These are phyloP conservation scores for Aspergillus novoparasiticus DNA, from an alignment of 2,329 filamentous ascomycete genomes.

Conservation along the genomic window DNA sequence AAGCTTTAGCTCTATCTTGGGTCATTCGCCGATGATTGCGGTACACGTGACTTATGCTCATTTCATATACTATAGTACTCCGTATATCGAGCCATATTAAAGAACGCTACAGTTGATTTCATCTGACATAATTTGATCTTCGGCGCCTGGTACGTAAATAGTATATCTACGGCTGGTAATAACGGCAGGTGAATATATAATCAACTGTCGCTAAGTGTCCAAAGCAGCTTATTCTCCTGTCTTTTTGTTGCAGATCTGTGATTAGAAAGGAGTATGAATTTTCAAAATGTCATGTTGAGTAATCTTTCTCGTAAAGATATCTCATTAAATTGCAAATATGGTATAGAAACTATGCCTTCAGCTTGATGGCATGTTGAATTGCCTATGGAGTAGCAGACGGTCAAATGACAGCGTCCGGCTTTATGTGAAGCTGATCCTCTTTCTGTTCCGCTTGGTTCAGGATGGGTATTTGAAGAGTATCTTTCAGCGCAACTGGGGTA, in stretches of 20 bases:
- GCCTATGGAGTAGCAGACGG: not conserved
- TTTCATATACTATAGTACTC: not conserved
- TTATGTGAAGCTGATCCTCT: slow-evolving; percentile 22
- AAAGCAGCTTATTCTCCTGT: not conserved
- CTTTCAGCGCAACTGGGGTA: slow-evolving; percentile 22
- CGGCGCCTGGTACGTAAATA: not conserved
- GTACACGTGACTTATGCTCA: not conserved
- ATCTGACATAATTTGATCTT: not conserved
- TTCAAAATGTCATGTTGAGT: not conserved
- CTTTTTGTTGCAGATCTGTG: not conserved
- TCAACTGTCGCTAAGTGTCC: not conserved
- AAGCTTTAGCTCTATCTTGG: not conserved
- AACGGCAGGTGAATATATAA: not conserved
- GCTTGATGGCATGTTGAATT: not conserved
- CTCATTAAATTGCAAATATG: not conserved
- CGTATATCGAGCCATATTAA: not conserved
- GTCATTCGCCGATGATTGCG: not conserved
- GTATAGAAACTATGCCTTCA: not conserved
- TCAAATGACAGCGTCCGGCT: slow-evolving; percentile 16
- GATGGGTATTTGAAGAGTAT: slow-evolving; percentile 28
- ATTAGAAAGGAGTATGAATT: not conserved
- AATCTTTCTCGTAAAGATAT: not conserved
- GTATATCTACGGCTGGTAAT: not conserved
- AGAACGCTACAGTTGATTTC: not conserved
- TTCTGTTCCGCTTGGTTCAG: slow-evolving; percentile 29